Percentiles rank a stretch among this genome's conserved stretches.
These are phyloP conservation scores for Psilocybe azurescens DNA, from an alignment of 768 basidiomycete genomes.

Conservation along the genomic window DNA sequence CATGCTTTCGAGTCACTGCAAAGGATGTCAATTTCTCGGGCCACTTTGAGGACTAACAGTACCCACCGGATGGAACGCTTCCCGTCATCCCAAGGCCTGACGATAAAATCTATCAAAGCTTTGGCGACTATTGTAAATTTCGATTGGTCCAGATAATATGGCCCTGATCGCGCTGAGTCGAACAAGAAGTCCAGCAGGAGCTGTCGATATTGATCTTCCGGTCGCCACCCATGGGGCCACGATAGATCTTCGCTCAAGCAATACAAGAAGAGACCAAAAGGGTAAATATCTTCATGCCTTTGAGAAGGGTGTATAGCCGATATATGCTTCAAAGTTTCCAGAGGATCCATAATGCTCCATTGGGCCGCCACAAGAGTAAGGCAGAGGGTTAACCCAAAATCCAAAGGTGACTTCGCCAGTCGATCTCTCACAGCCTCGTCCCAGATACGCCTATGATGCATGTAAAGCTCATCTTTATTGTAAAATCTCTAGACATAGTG, in stretches of 20 bases:
- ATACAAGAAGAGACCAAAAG: not conserved
- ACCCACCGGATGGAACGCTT: not conserved
- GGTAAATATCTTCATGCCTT: not conserved
- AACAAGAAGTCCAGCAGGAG: not conserved
- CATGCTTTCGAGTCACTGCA: not conserved
- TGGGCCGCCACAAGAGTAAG: not conserved
- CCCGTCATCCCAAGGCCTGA: not conserved
- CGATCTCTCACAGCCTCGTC: not conserved
- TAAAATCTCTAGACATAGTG: not conserved
- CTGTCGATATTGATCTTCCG: not conserved
- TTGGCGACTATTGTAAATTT: not conserved
- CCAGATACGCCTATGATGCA: not conserved
- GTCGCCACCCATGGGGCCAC: not conserved
- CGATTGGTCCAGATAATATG: not conserved
- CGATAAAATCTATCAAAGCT: not conserved
- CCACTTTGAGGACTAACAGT: not conserved
- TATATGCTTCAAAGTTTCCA: not conserved
- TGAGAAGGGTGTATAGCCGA: not conserved
- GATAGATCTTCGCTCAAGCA: not conserved
- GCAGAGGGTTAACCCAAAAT: not conserved
- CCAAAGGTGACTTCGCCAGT: not conserved
- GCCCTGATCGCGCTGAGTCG: not conserved
- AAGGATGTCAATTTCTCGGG: not conserved
- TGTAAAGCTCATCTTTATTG: not conserved
- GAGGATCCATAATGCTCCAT: not conserved